These are phyloP conservation scores for Globisporangium viniferum DNA, from an alignment of 352 stramenopile species.

Conservation along the genomic window DNA sequence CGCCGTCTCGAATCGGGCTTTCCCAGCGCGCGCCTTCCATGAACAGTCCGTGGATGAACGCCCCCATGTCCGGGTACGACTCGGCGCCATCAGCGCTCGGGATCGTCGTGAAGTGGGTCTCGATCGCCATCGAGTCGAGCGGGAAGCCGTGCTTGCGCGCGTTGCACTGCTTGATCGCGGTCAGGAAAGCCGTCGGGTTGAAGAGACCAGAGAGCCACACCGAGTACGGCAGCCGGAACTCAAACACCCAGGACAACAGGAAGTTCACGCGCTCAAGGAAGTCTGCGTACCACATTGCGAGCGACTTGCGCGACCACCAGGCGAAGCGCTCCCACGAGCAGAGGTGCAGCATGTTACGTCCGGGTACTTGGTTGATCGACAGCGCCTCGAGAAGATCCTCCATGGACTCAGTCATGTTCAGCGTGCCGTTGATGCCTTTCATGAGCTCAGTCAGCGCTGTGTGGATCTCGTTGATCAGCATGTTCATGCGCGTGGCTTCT, in stretches of 20 bases:
- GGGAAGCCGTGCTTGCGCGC: slow-evolving; percentile 82
- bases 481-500: slow-evolving; percentile 75
- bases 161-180: slow-evolving; percentile 83
- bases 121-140: slow-evolving; percentile 92
- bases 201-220: slow-evolving; percentile 84
- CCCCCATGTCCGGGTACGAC: slow-evolving; percentile 74
- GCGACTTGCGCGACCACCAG: slow-evolving; percentile 82
- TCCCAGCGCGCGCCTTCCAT: slow-evolving; percentile 94
- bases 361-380: slow-evolving; percentile 71
- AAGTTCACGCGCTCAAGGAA: slow-evolving; percentile 72
- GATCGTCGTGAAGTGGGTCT: slow-evolving; percentile 92
- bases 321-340: slow-evolving; percentile 79
- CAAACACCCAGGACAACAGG: slow-evolving; percentile 60
- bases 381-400: slow-evolving; percentile 79
- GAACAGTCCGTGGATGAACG: slow-evolving; percentile 94
- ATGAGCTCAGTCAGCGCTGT: slow-evolving; percentile 60
- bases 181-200: slow-evolving; percentile 83
- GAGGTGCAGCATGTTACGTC: slow-evolving; percentile 63
- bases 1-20: slow-evolving; percentile 56
- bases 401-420: slow-evolving; percentile 90
- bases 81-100: slow-evolving; percentile 56
- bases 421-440: slow-evolving; percentile 78
- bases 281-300: slow-evolving; percentile 79
- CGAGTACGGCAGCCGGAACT: slow-evolving; percentile 71
- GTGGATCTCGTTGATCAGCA: slow-evolving; percentile 59